Conservation (phyloP, 768 basidiomycete genomes). For the Tylopilus balloui region DNA sequence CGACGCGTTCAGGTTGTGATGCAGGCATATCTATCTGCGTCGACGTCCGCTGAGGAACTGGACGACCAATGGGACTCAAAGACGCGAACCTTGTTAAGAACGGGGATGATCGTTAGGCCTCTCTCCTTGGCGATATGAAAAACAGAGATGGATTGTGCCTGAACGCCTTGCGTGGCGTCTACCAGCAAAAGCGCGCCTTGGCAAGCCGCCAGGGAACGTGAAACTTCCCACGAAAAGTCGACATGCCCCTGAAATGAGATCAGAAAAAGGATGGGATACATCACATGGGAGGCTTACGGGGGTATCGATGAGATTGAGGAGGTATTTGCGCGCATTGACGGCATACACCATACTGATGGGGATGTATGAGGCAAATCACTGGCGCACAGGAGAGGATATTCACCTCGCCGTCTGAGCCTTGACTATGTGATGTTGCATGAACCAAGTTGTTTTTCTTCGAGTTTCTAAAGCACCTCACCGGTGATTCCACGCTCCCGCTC, state of each 20-base stretch:
- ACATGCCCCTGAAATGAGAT: slow-evolving; percentile 73
- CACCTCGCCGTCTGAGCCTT: slow-evolving; percentile 95
- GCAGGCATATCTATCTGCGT: slow-evolving; percentile 87
- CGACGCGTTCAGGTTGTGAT: slow-evolving; percentile 76
- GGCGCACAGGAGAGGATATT: background rate
- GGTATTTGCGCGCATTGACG: slow-evolving; percentile 49
- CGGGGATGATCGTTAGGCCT: slow-evolving; percentile 79
- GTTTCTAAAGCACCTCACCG: slow-evolving; percentile 38
- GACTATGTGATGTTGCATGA: slow-evolving; percentile 42
- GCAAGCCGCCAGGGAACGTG: slow-evolving; percentile 86
- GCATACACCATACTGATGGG: slow-evolving; percentile 70
- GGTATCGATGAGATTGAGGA: slow-evolving; percentile 95
- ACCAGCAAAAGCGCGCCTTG: slow-evolving; percentile 87
- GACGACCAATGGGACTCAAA: background rate
- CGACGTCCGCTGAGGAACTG: background rate
- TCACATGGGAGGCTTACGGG: slow-evolving; percentile 48
- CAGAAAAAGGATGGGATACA: background rate
- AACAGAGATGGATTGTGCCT: slow-evolving; percentile 95
- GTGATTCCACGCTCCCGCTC: slow-evolving; percentile 97
- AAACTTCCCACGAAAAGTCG: slow-evolving; percentile 97
- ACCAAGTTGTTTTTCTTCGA: background rate
- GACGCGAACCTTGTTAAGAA: slow-evolving; percentile 77
- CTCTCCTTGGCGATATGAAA: slow-evolving; percentile 84
- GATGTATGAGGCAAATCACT: slow-evolving; percentile 4
- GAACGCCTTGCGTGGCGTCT: slow-evolving; percentile 96